Percentiles rank a stretch among this genome's conserved stretches.
Evolutionary conservation across 768 basidiomycete genomes (phyloP).

Genomic region (Collybia nuda): DNA sequence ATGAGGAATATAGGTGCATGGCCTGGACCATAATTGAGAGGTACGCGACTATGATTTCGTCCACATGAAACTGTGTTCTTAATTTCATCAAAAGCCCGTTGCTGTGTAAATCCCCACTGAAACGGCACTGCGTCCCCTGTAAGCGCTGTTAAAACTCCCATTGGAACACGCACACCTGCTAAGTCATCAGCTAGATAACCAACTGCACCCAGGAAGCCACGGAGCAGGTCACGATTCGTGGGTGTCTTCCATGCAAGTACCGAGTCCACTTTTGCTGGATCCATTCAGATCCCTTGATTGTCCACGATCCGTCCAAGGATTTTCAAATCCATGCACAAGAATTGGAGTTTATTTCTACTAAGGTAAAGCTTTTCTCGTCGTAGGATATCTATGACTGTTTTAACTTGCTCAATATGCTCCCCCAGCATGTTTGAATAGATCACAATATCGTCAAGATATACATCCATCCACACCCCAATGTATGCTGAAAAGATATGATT

Average conservation of each 20-base stretch:
- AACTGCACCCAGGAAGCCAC: conserved; percentile 29
- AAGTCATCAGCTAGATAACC: conserved; percentile 26
- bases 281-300: conserved; percentile 25
- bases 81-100: conserved; percentile 22
- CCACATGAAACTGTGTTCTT: conserved; percentile 14
- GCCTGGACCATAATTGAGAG: conserved; percentile 9
- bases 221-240: conserved; percentile 21
- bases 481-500: conserved; percentile 8
- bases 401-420: conserved; percentile 8
- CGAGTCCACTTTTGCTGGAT: conserved; percentile 28
- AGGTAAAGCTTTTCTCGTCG: conserved; percentile 27
- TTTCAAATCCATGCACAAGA: conserved; percentile 22
- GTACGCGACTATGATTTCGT: conserved; percentile 2
- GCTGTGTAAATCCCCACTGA: conserved; percentile 8
- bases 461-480: conserved; percentile 7
- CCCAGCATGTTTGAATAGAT: conserved; percentile 9
- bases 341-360: conserved; percentile 23
- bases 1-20: conserved; percentile 13
- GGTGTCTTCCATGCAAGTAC: conserved; percentile 24
- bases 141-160: conserved; percentile 20
- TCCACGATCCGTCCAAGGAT: conserved; percentile 26
- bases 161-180: conserved; percentile 19
- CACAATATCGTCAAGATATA: conserved; percentile 9
- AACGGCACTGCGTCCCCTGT: conserved; percentile 10
- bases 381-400: conserved; percentile 20